Evolutionary conservation across 192 early-diverging fungal species (phyloP).

Genomic region (Coemansia sp.): DNA sequence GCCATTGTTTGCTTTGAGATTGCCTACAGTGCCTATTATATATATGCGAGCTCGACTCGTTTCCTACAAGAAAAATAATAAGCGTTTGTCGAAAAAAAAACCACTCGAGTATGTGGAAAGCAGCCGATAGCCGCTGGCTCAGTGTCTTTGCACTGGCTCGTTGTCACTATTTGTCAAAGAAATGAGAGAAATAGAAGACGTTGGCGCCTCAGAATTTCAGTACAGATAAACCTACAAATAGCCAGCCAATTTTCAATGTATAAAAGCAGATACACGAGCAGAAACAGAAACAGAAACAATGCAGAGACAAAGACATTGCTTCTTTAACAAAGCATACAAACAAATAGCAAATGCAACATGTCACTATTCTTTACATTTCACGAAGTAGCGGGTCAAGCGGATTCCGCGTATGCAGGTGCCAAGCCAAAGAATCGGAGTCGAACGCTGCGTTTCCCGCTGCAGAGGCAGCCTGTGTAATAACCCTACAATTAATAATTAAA

Average conservation of each 20-base stretch:
- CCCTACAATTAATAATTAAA: conserved; percentile 15
- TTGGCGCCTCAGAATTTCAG: not conserved
- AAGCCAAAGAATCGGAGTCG: not conserved
- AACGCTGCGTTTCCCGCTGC: not conserved
- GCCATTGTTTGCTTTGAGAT: not conserved
- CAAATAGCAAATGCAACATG: not conserved
- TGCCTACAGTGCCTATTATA: not conserved
- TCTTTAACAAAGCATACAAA: not conserved
- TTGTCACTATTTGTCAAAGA: not conserved
- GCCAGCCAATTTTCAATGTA: not conserved
- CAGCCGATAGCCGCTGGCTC: not conserved
- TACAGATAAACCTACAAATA: not conserved
- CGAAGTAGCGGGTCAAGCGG: conserved; percentile 14
- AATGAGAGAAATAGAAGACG: not conserved
- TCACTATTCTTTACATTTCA: conserved; percentile 32
- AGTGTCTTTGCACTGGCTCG: not conserved
- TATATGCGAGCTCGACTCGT: not conserved
- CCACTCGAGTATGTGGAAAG: too few species aligned
- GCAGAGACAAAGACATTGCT: not conserved
- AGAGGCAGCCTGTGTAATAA: conserved; percentile 10
- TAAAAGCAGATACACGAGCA: too few species aligned
- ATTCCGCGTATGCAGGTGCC: conserved; percentile 9
- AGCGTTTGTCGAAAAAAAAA: too few species aligned
- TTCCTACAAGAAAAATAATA: too few species aligned
- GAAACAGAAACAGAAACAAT: too few species aligned